phyloP scores from a whole-genome alignment of 306 rosid species.

The Astragalus membranaceus region DNA sequence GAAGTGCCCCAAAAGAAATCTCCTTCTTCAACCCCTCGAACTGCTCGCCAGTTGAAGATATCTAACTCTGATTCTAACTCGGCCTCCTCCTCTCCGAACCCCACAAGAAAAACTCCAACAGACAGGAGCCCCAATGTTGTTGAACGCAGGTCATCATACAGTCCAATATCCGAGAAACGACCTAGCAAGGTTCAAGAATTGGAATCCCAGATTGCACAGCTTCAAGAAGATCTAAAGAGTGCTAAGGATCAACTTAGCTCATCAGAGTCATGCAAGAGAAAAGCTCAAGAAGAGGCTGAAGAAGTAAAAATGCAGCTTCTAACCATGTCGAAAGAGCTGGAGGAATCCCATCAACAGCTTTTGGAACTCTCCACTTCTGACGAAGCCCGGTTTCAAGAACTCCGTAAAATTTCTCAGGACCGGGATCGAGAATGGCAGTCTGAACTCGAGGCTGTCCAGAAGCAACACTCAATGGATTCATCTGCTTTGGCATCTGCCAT shows the following conservation, averaged over 20 bases:
- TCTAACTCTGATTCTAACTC: constrained; percentile 43
- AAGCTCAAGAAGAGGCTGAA: constrained; percentile 64
- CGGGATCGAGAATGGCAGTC: constrained; percentile 91
- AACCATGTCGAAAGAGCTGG: constrained; percentile 51
- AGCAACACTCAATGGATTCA: constrained; percentile 84
- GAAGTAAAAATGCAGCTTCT: constrained; percentile 54
- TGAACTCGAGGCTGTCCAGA: constrained; percentile 81
- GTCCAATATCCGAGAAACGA: constrained; percentile 61
- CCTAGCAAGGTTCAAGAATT: constrained; percentile 56
- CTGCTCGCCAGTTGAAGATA: constrained; percentile 47
- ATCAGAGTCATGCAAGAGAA: constrained; percentile 54
- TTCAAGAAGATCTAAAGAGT: constrained; percentile 67
- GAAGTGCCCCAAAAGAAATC: constrained; percentile 70
- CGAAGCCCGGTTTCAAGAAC: constrained; percentile 68
- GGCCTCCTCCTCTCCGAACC: constrained; percentile 43
- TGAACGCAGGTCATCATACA: constrained; percentile 53
- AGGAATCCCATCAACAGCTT: constrained; percentile 71
- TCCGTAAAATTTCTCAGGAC: constrained; percentile 69
- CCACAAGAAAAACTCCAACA: constrained; percentile 42
- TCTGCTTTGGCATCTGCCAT: constrained; percentile 65
- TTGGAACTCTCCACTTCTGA: constrained; percentile 64
- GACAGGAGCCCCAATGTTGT: constrained; percentile 54
- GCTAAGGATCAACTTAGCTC: constrained; percentile 61
- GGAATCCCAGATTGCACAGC: constrained; percentile 59
- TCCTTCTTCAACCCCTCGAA: constrained; percentile 45